Conservation (phyloP, 2,329 filamentous ascomycete species). For the Cladosporium cucumerinum region DNA sequence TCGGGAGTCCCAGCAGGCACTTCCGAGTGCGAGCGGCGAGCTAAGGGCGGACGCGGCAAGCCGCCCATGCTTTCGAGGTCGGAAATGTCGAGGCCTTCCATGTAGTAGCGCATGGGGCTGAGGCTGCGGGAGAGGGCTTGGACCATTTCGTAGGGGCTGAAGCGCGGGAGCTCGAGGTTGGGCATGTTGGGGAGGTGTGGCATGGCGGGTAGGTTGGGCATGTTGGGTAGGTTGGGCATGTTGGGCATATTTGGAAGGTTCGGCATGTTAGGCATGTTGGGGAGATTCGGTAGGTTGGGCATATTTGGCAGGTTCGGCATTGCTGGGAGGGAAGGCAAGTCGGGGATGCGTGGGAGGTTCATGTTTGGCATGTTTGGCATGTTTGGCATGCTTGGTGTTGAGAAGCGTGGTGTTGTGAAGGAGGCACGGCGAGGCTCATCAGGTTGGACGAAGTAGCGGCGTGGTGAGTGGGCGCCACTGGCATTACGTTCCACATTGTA, state of each 20-base stretch:
- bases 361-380: conserved; percentile 24
- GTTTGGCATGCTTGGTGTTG: conserved; percentile 31
- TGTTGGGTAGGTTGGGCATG: conserved; percentile 19
- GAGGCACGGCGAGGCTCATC: conserved; percentile 24
- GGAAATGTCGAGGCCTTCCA: conserved; percentile 32
- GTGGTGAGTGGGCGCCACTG: conserved; percentile 28
- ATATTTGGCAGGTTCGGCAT: conserved; percentile 32
- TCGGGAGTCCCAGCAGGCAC: conserved; percentile 18
- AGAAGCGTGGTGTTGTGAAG: conserved; percentile 25
- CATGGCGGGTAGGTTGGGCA: conserved; percentile 12
- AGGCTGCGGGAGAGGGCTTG: conserved; percentile 45
- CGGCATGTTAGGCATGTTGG: conserved; percentile 24
- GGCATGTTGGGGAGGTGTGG: conserved; percentile 16
- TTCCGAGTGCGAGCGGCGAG: conserved; percentile 32
- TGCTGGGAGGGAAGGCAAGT: conserved; percentile 18
- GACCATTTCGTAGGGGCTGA: conserved; percentile 46
- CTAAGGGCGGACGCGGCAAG: conserved; percentile 17
- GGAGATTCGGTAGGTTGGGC: conserved; percentile 27
- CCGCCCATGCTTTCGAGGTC: conserved; percentile 17
- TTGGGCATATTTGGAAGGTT: conserved; percentile 29
- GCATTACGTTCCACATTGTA: conserved; percentile 20
- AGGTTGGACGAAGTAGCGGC: conserved; percentile 33
- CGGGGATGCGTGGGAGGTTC: conserved; percentile 16
- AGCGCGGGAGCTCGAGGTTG: conserved; percentile 35
- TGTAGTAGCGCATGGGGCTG: conserved; percentile 45